Percentiles rank a stretch among this genome's conserved stretches.
phyloP scores from a whole-genome alignment of 352 stramenopile species.

The Pythium utonaiense region DNA sequence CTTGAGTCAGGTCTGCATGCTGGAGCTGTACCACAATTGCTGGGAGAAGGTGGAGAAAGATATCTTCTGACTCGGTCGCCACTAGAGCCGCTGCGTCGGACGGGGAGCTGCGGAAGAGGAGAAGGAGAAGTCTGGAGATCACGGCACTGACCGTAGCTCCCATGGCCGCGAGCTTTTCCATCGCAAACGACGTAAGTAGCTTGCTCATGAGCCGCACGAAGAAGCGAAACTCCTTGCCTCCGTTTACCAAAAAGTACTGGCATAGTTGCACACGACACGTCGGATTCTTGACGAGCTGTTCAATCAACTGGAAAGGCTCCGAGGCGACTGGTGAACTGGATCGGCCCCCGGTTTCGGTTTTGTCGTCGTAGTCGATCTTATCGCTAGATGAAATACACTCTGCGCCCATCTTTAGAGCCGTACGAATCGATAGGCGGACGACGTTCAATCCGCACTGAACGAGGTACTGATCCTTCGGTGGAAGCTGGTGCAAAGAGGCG shows the following conservation, averaged over 20 bases:
- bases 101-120: slow-evolving; percentile 38
- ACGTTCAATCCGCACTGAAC: slow-evolving; percentile 61
- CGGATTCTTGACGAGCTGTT: slow-evolving; percentile 37
- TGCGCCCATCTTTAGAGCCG: slow-evolving; percentile 58
- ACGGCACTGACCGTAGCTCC: slow-evolving; percentile 30
- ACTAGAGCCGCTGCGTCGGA: slow-evolving; percentile 41
- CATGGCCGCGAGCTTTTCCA: slow-evolving; percentile 30
- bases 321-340: slow-evolving; percentile 28
- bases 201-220: slow-evolving; percentile 68
- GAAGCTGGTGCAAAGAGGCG: neutral
- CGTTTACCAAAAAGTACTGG: slow-evolving; percentile 52
- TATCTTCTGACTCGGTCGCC: slow-evolving; percentile 33
- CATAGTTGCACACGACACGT: slow-evolving; percentile 53
- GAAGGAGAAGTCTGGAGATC: slow-evolving; percentile 42
- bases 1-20: neutral
- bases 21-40: slow-evolving; percentile 32
- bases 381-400: slow-evolving; percentile 50
- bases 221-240: slow-evolving; percentile 61
- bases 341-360: slow-evolving; percentile 16
- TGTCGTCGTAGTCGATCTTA: slow-evolving; percentile 24
- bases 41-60: slow-evolving; percentile 57
- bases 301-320: slow-evolving; percentile 51
- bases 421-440: slow-evolving; percentile 52
- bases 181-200: slow-evolving; percentile 48
- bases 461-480: slow-evolving; percentile 40